phyloP scores from a whole-genome alignment of 2,329 filamentous ascomycete genomes.

The Fusarium algeriense region DNA sequence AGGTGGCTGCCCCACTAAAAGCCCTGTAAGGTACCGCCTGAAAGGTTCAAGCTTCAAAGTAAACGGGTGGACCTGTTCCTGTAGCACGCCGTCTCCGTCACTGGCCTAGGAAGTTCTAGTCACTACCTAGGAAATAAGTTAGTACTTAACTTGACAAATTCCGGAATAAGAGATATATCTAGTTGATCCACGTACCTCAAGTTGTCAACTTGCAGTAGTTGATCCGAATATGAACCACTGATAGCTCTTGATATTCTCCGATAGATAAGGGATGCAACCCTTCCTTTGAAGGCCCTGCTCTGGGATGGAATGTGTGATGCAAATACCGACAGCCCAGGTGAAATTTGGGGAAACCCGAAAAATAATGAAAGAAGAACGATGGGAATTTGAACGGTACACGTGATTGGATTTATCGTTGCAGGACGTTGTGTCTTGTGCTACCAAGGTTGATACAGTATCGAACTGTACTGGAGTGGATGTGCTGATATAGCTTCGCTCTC shows the following conservation, averaged over 20 bases:
- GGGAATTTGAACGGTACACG: conserved; percentile 1
- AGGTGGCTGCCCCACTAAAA: conserved; percentile 35
- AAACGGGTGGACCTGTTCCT: conserved; percentile 10
- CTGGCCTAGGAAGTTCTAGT: neutral
- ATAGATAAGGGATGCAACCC: conserved; percentile 20
- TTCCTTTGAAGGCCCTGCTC: neutral
- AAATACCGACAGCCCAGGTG: conserved; percentile 15
- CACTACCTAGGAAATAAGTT: neutral
- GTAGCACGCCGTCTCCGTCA: conserved; percentile 32
- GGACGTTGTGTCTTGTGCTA: conserved; percentile 4
- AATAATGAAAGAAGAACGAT: neutral
- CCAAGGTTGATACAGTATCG: conserved; percentile 13
- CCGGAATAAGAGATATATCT: conserved; percentile 15
- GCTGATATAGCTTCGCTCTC: conserved; percentile 31
- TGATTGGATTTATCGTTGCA: conserved; percentile 18
- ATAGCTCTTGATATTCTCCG: conserved; percentile 29
- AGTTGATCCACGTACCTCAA: neutral
- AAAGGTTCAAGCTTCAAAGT: conserved; percentile 29
- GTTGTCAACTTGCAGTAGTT: neutral
- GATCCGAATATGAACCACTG: neutral
- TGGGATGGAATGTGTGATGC: conserved; percentile 14
- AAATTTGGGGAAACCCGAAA: conserved; percentile 2
- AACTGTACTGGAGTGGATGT: conserved; percentile 3
- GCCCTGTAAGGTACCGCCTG: conserved; percentile 39
- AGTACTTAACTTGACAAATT: neutral